phyloP scores from a whole-genome alignment of 2,329 filamentous ascomycete species.

The Aspergillus candidus region DNA sequence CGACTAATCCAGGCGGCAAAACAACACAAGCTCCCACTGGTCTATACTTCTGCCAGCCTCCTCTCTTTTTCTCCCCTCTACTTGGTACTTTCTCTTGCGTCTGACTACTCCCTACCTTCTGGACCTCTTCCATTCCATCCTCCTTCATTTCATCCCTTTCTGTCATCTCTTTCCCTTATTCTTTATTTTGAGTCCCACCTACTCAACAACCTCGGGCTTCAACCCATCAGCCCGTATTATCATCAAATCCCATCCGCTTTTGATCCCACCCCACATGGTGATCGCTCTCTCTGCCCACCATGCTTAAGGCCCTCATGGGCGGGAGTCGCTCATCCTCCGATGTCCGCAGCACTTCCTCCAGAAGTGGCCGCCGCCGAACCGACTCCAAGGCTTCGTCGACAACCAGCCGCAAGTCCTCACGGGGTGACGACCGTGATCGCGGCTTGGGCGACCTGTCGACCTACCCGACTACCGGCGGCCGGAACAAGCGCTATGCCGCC shows the following conservation, averaged over 20 bases:
- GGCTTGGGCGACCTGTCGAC: slow-evolving; percentile 31
- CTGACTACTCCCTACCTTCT: slow-evolving; percentile 2
- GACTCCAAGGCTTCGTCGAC: slow-evolving; percentile 28
- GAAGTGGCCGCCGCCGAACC: slow-evolving; percentile 28
- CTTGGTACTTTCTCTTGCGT: slow-evolving; percentile 3
- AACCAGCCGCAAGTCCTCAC: slow-evolving; percentile 36
- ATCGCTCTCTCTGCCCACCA: slow-evolving; percentile 27
- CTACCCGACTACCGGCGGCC: slow-evolving; percentile 20
- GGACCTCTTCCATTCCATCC: slow-evolving; percentile 9
- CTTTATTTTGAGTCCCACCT: background rate
- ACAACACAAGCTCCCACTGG: slow-evolving; percentile 15
- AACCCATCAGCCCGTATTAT: background rate
- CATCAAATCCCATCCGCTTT: background rate
- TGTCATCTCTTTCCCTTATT: background rate
- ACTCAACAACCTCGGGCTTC: background rate
- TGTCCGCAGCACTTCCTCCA: slow-evolving; percentile 29
- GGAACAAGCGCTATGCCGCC: slow-evolving; percentile 21
- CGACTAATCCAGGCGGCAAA: slow-evolving; percentile 12
- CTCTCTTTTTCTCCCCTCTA: slow-evolving; percentile 5
- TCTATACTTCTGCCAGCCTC: slow-evolving; percentile 10
- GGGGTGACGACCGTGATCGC: slow-evolving; percentile 44
- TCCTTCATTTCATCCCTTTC: slow-evolving; percentile 4
- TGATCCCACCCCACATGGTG: slow-evolving; percentile 24
- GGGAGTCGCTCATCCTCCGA: slow-evolving; percentile 31
- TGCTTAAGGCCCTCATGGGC: slow-evolving; percentile 37